Evolutionary conservation across 257 asterid genomes (phyloP).

Genomic region (Ehretia macrophylla): DNA sequence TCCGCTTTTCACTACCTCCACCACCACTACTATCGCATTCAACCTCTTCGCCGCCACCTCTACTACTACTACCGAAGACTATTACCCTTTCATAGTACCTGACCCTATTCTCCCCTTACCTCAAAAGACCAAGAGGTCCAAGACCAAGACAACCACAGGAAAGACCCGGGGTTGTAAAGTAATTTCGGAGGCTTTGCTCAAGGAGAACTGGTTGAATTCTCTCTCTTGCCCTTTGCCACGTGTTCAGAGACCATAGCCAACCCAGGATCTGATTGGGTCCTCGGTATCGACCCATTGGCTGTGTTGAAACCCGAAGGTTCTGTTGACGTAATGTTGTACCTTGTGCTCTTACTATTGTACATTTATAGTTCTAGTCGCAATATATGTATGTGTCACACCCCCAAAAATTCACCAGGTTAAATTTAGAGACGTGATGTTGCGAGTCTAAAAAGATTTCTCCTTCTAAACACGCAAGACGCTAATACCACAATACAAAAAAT

Average conservation of each 20-base stretch:
- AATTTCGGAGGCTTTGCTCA: slow-evolving; percentile 36
- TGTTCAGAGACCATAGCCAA: slow-evolving; percentile 2
- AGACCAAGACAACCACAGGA: slow-evolving; percentile 5
- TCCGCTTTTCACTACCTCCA: slow-evolving; percentile 6
- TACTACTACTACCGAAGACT: slow-evolving; percentile 16
- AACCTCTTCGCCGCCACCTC: slow-evolving; percentile 33
- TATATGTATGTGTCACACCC: not conserved
- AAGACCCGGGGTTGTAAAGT: slow-evolving; percentile 26
- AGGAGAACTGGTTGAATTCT: slow-evolving; percentile 54
- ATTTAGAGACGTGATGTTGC: too few species aligned
- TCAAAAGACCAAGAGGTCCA: slow-evolving; percentile 25
- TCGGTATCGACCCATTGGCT: slow-evolving; percentile 76
- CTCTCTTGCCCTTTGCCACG: slow-evolving; percentile 54
- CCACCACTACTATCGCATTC: slow-evolving; percentile 32
- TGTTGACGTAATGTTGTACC: slow-evolving; percentile 34
- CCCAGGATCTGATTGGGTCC: slow-evolving; percentile 51
- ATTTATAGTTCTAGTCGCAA: not conserved
- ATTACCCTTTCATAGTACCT: slow-evolving; percentile 11
- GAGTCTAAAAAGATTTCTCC: too few species aligned
- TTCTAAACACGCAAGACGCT: too few species aligned
- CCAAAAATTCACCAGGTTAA: too few species aligned
- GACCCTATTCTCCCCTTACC: slow-evolving; percentile 19
- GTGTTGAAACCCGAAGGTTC: slow-evolving; percentile 57
- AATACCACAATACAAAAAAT: too few species aligned
- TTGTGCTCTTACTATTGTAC: not conserved